Evolutionary conservation across 129 eudicot genomes (phyloP), one percentile per base, ranked within the genome.

Genomic region (Centella asiatica): DNA sequence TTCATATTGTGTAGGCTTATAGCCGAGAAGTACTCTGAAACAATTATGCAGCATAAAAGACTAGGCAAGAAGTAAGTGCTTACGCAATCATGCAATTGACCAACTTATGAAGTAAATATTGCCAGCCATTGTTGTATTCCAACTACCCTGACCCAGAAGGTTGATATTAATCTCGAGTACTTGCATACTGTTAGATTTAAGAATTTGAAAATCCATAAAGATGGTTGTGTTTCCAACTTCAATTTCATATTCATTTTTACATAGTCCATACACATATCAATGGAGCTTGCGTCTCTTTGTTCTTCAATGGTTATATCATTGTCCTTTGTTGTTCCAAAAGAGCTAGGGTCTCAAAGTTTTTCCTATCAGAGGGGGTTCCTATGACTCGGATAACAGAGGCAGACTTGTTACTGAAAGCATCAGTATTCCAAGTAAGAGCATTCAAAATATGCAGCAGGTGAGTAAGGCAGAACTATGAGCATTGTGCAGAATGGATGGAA

Each of bases 341-440:
- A 26, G 4, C 2, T 7, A 39, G n/a, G n/a, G 42, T 11, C 23
- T n/a, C 65, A 37, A 2, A 10, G 65, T 39, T 60, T 22, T 22
- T 22, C 50, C 65, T 22, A 5, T 11, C 1, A 50, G 33, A 39
- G 24, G 65, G 24, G 65, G 23, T 3, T 15, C 65, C 18, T 60
- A 60, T 13, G 6, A 37, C 6, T 36, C 0, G 11, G 65, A 36
- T 36, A 7, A 61, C 3, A 50, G 50, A 60, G 33, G 67, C 22
- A 31, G 33, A 26, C 39, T 44, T 18, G 64, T 40, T 14, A 10
- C 12, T 25, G 84, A 84, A 24, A 78, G 72, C 51, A 74, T 84
- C 93, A 71, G 77, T 44, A 72, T 79, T n/a, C 73, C 85, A 19
- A 65, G 80, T 44, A 72, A 75, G 82, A 68, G 89, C 8, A 79